A percentile compares a stretch with the other conserved stretches of the same genome.
Evolutionary conservation across 805 yeast species (phyloP).

Genomic region (Barnettozyma sucrosica): DNA sequence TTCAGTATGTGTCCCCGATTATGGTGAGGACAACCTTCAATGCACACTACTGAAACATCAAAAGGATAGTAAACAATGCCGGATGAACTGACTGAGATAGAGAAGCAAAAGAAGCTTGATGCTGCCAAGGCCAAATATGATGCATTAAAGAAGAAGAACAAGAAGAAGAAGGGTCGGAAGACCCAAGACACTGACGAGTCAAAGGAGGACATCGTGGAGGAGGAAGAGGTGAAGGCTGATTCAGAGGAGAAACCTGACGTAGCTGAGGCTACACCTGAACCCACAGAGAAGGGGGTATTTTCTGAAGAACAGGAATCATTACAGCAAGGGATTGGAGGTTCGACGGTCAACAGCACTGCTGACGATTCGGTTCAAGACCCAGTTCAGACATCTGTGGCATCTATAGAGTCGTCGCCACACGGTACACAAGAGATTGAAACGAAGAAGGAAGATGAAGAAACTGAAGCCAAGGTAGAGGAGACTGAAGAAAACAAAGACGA

Average conservation of each 20-base stretch:
- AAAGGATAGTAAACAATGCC: background rate
- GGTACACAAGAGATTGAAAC: too few species aligned
- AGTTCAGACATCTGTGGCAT: background rate
- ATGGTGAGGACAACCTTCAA: too few species aligned
- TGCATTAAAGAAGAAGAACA: slow-evolving; percentile 58
- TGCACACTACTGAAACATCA: background rate
- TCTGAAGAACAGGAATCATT: background rate
- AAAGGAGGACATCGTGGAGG: slow-evolving; percentile 6
- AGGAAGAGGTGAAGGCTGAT: background rate
- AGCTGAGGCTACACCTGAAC: background rate
- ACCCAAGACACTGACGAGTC: slow-evolving; percentile 16
- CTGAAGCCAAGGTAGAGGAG: background rate
- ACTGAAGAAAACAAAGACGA: slow-evolving; percentile 1
- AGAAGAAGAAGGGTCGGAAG: slow-evolving; percentile 38
- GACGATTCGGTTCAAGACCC: background rate
- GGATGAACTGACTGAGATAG: slow-evolving; percentile 26
- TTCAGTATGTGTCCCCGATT: too few species aligned
- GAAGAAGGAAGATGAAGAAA: background rate
- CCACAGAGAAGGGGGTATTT: background rate
- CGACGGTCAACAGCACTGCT: background rate
- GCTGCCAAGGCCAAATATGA: slow-evolving; percentile 53
- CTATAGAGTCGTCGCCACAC: background rate
- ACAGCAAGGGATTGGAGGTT: background rate
- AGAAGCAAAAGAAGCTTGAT: slow-evolving; percentile 54
- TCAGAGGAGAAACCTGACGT: background rate